Evolutionary conservation across 2,329 filamentous ascomycete genomes (phyloP).

Genomic region (Alternaria gansuensis): DNA sequence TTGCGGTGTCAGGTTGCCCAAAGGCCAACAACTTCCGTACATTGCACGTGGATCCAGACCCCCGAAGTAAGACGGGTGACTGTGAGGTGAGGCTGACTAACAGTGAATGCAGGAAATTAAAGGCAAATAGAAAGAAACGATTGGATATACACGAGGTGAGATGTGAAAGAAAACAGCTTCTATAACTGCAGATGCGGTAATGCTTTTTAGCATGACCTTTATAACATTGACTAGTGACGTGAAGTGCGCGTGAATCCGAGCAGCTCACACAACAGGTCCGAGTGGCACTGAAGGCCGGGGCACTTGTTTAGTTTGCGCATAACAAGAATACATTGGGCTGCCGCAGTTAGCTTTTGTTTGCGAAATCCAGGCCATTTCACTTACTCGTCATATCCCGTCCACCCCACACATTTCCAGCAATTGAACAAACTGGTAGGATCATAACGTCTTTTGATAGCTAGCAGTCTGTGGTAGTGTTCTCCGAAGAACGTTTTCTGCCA

Average conservation of each 20-base stretch:
- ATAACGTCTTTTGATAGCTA: slow-evolving; percentile 43
- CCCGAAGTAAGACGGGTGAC: background rate
- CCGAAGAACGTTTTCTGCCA: slow-evolving; percentile 51
- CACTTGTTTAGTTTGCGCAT: slow-evolving; percentile 33
- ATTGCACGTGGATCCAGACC: background rate
- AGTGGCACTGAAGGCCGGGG: slow-evolving; percentile 38
- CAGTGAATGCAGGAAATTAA: background rate
- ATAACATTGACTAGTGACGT: background rate
- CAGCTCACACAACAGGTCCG: slow-evolving; percentile 21
- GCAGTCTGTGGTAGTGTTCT: slow-evolving; percentile 40
- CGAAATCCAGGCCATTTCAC: slow-evolving; percentile 4
- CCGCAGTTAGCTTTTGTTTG: slow-evolving; percentile 17
- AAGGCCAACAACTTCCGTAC: background rate
- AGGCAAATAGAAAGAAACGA: background rate
- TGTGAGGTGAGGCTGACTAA: too few species aligned
- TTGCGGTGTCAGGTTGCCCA: background rate
- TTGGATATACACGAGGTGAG: background rate
- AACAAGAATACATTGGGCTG: slow-evolving; percentile 46
- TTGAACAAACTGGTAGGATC: slow-evolving; percentile 48
- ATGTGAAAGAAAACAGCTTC: background rate
- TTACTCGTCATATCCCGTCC: slow-evolving; percentile 48
- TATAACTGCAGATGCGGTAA: background rate
- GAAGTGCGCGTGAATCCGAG: background rate
- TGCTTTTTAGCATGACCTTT: background rate
- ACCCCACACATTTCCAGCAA: slow-evolving; percentile 52